phyloP scores from a whole-genome alignment of 306 rosid species.

The Delonix regia region DNA sequence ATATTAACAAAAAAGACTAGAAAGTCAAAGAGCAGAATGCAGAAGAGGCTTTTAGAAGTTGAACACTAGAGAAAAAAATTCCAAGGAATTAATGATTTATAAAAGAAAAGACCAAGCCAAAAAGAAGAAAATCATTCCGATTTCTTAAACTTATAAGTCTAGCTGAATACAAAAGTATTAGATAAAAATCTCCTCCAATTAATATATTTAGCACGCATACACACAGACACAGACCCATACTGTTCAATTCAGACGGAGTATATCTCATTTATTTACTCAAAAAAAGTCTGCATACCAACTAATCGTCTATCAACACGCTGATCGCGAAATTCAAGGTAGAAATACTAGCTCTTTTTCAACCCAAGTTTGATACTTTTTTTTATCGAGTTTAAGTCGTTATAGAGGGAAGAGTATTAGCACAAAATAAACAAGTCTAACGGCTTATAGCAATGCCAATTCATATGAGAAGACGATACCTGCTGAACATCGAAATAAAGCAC shows the following conservation, averaged over 20 bases:
- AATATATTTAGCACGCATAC: not conserved
- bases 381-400: not conserved
- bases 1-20: slow-evolving; percentile 27
- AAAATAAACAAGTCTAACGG: not conserved
- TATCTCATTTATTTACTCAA: slow-evolving; percentile 26
- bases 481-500: slow-evolving; percentile 87
- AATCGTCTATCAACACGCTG: slow-evolving; percentile 7
- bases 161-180: not conserved
- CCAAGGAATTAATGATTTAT: not conserved
- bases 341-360: not conserved
- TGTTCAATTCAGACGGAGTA: not conserved
- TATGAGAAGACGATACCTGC: slow-evolving; percentile 50
- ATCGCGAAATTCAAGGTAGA: slow-evolving; percentile 6
- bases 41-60: not conserved
- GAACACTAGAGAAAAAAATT: not conserved
- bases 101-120: not conserved
- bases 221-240: not conserved
- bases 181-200: slow-evolving; percentile 2
- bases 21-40: slow-evolving; percentile 5
- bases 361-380: not conserved
- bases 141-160: not conserved
- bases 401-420: not conserved
- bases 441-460: slow-evolving; percentile 9
- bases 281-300: slow-evolving; percentile 2
- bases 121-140: slow-evolving; percentile 5